Percentiles rank a stretch among this genome's conserved stretches.
Evolutionary conservation across 768 basidiomycete species (phyloP).

Genomic region (Gautieria morchelliformis): DNA sequence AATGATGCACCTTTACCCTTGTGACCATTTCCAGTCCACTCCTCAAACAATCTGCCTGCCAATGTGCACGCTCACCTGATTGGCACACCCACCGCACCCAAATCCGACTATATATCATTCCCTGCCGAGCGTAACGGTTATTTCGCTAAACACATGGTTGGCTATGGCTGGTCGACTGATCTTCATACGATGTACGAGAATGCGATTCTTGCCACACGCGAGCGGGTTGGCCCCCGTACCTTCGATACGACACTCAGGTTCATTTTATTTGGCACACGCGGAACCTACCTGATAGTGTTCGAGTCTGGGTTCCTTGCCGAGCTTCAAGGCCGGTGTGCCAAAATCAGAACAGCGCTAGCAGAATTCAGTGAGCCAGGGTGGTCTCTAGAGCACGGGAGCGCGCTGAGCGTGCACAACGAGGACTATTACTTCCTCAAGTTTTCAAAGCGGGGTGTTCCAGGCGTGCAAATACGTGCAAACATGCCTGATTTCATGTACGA

Average conservation of each 20-base stretch:
- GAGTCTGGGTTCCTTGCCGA: neutral
- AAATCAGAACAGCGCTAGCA: neutral
- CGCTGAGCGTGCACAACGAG: neutral
- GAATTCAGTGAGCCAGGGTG: neutral
- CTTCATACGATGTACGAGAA: neutral
- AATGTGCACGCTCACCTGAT: neutral
- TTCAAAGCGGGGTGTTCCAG: neutral
- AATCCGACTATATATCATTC: neutral
- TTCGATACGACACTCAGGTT: neutral
- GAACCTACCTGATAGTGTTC: neutral
- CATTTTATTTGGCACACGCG: neutral
- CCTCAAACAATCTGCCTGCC: neutral
- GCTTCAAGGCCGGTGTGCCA: neutral
- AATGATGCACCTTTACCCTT: neutral
- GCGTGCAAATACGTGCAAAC: neutral
- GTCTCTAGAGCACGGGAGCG: neutral
- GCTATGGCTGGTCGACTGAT: neutral
- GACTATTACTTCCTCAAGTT: neutral
- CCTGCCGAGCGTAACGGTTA: neutral
- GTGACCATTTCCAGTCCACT: neutral
- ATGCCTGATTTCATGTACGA: neutral
- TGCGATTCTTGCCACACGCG: neutral
- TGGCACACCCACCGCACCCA: neutral
- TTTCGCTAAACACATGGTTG: neutral
- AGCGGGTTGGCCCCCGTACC: neutral